Conservation (phyloP, 2,329 filamentous ascomycete species). For the Fusarium fracticaudum region DNA sequence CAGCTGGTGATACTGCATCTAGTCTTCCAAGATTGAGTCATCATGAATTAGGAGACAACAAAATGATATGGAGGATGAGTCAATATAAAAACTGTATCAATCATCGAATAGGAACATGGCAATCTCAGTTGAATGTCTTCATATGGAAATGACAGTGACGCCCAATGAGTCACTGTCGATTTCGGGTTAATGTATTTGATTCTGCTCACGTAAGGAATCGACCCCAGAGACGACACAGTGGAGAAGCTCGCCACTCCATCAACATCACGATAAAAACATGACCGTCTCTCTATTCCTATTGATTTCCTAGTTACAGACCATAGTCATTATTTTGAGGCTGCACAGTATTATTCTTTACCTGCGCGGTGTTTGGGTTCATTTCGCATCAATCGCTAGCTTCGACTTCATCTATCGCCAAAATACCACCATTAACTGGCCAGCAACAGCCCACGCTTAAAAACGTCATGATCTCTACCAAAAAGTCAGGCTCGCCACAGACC, state of each 20-base stretch:
- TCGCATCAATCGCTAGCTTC: background rate
- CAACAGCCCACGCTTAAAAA: conserved; percentile 1
- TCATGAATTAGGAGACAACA: background rate
- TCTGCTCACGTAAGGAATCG: conserved; percentile 31
- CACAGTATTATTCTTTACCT: background rate
- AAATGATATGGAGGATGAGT: conserved; percentile 9
- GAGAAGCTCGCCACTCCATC: conserved; percentile 29
- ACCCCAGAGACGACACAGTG: background rate
- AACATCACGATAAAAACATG: conserved; percentile 31
- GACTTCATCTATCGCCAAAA: background rate
- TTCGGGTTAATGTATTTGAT: conserved; percentile 15
- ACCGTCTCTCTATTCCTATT: background rate
- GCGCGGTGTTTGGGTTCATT: conserved; percentile 21
- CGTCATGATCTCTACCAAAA: conserved; percentile 53
- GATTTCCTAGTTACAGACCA: background rate
- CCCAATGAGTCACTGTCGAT: conserved; percentile 31
- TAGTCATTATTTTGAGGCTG: background rate
- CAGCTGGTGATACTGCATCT: background rate
- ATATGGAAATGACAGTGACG: conserved; percentile 15
- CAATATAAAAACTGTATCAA: background rate
- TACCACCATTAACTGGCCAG: conserved; percentile 3
- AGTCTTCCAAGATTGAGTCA: conserved; percentile 7
- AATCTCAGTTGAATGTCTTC: background rate
- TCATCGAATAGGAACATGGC: background rate
- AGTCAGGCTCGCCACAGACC: conserved; percentile 44